A percentile compares a stretch with the other conserved stretches of the same genome.
phyloP scores from a whole-genome alignment of 2,329 filamentous ascomycete genomes.

The Cladorrhinum sp. region DNA sequence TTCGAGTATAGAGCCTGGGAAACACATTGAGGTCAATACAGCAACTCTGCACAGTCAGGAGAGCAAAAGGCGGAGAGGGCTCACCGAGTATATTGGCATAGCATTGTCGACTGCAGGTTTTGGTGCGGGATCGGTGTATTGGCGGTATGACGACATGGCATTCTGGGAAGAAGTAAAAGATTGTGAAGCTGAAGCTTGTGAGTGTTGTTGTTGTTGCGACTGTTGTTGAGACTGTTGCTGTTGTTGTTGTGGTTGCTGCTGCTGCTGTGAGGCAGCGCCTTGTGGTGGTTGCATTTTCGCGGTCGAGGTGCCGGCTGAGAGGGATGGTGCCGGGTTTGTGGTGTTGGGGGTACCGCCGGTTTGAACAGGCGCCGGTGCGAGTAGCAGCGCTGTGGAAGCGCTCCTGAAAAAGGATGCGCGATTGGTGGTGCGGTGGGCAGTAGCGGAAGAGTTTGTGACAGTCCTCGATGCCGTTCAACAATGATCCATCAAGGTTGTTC shows the following conservation, averaged over 20 bases:
- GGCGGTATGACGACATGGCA: constrained; percentile 37
- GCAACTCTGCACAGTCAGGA: background rate
- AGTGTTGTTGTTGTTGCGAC: constrained; percentile 45
- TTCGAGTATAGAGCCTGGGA: constrained; percentile 82
- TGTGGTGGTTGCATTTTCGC: constrained; percentile 28
- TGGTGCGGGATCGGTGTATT: constrained; percentile 39
- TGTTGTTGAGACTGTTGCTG: constrained; percentile 33
- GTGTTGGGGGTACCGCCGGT: constrained; percentile 8
- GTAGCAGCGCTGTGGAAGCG: constrained; percentile 16
- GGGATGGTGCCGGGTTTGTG: background rate
- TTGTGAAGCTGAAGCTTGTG: constrained; percentile 40
- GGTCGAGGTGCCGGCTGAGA: background rate
- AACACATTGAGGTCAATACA: constrained; percentile 4
- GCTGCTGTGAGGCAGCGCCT: constrained; percentile 27
- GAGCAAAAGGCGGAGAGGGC: constrained; percentile 22
- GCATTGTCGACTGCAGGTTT: constrained; percentile 39
- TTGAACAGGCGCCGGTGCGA: constrained; percentile 14
- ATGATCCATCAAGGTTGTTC: constrained; percentile 19
- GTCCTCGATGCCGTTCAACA: constrained; percentile 40
- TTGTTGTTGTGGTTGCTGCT: constrained; percentile 19
- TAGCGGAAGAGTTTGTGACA: constrained; percentile 31
- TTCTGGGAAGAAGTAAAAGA: constrained; percentile 50
- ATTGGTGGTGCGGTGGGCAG: constrained; percentile 22
- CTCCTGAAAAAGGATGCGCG: constrained; percentile 27
- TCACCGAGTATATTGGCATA: constrained; percentile 62